Conservation (phyloP, 2,329 filamentous ascomycete genomes). For the Stylonectria norvegica region DNA sequence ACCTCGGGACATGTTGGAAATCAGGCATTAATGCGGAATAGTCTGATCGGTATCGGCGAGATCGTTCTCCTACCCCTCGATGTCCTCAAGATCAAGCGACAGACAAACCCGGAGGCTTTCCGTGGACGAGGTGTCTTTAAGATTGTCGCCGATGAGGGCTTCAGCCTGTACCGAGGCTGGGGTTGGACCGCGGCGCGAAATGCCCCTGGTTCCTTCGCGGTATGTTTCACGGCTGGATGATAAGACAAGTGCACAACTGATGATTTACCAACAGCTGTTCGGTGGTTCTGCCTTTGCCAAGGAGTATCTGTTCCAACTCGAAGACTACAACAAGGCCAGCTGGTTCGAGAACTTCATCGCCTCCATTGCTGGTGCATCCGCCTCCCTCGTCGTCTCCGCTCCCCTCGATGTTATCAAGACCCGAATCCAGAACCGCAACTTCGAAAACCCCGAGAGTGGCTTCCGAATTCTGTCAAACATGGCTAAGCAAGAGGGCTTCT, state of each 20-base stretch:
- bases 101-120: slow-evolving; percentile 99
- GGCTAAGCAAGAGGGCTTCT: slow-evolving; percentile 81
- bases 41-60: slow-evolving; percentile 94
- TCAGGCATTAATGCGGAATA: slow-evolving; percentile 32
- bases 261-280: slow-evolving; percentile 64
- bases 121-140: slow-evolving; percentile 84
- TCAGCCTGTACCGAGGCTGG: slow-evolving; percentile 93
- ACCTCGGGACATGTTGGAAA: not conserved
- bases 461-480: slow-evolving; percentile 91
- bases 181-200: slow-evolving; percentile 97
- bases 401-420: slow-evolving; percentile 98
- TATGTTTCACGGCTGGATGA: slow-evolving; percentile 46
- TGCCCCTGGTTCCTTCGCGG: slow-evolving; percentile 92
- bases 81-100: slow-evolving; percentile 98
- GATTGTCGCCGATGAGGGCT: slow-evolving; percentile 91
- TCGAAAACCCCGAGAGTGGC: slow-evolving; percentile 93
- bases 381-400: slow-evolving; percentile 93
- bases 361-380: slow-evolving; percentile 89
- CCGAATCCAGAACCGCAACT: slow-evolving; percentile 96
- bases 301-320: slow-evolving; percentile 85
- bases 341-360: slow-evolving; percentile 98
- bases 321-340: slow-evolving; percentile 90
- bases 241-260: slow-evolving; percentile 14
- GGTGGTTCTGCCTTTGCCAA: slow-evolving; percentile 97
- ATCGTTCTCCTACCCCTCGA: slow-evolving; percentile 93